Base-by-base conservation (phyloP, 2,329 filamentous ascomycete genomes). In the Gremmenia infestans region DNA sequence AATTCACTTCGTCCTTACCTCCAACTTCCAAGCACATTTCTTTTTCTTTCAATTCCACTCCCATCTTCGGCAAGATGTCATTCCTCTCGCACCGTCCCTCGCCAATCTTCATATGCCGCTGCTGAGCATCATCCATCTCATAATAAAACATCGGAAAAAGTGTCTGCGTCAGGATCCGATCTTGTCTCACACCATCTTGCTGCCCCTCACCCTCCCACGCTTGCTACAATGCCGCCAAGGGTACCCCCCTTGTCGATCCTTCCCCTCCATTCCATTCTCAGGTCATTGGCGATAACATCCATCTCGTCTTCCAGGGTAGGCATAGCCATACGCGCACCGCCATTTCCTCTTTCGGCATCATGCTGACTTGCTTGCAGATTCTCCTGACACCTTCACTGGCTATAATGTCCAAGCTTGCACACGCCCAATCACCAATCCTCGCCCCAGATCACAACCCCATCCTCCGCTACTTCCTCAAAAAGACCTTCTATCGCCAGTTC, bases 401-500 rank as follows among this genome's bases (percentile, higher is more conserved):
- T 52, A 71, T 88, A 56, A 87, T 95, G 73, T 81, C 78, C 6
- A 70, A 80, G 22, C 80, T 95, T 63, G 87, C 91, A 11, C 79
- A 90, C 70, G 85, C 88, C 25, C 81, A 81, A 50, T 85, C 76
- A 55, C 74, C 81, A 1, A 53, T 91, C 0, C 77, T 94, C 55
- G 86, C 87, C 70, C 85, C 91, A 4, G 90, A 95, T 68, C 78
- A 74, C 52, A 96, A 96, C 68, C 83, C 83, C 0, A 48, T 93
- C 1, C 78, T 96, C 15, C 81, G 84, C 45, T 81, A 77, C 57
- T 68, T 91, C 43, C 76, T 96, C 50, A 91, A 91, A 70, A 82
- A 85, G 68, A 95, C 90, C 0, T 91, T 96, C 66, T 96, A 96
- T 70, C 84, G 85, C 23, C 92, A 97, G 67, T 97, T 96, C 72